Evolutionary conservation across 768 basidiomycete genomes (phyloP).

Genomic region (Hypholoma fasciculare): DNA sequence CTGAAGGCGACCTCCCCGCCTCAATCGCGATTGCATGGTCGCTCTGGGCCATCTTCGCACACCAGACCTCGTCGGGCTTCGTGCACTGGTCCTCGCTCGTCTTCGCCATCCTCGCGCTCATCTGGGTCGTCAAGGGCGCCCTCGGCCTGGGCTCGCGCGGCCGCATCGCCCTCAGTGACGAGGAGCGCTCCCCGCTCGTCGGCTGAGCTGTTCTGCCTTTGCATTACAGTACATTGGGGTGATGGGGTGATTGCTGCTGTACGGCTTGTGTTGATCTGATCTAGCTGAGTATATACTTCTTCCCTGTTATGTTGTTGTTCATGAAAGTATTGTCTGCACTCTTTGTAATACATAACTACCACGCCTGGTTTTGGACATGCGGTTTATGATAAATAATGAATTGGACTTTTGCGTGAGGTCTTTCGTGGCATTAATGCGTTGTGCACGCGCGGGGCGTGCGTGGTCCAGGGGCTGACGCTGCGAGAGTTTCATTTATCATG

Average conservation of each 20-base stretch:
- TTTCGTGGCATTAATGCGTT: too few relatives aligned
- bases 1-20: slow-evolving; percentile 91
- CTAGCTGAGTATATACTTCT: background rate
- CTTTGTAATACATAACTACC: background rate
- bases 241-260: too few relatives aligned
- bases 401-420: too few relatives aligned
- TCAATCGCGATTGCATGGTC: slow-evolving; percentile 91
- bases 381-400: too few relatives aligned
- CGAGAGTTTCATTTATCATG: too few relatives aligned
- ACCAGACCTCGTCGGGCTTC: slow-evolving; percentile 68
- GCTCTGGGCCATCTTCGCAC: slow-evolving; percentile 89
- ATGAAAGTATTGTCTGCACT: background rate
- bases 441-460: too few relatives aligned
- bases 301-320: background rate
- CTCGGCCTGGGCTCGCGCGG: slow-evolving; percentile 53
- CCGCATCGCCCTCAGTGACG: slow-evolving; percentile 70
- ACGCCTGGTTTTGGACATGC: background rate
- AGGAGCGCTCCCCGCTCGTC: slow-evolving; percentile 86
- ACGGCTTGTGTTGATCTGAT: background rate
- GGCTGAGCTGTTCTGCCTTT: slow-evolving; percentile 19
- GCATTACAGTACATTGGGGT: too few relatives aligned
- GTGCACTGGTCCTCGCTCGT: slow-evolving; percentile 90
- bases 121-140: slow-evolving; percentile 82
- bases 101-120: slow-evolving; percentile 80
- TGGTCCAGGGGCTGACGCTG: too few relatives aligned